Conservation (phyloP, 2,329 filamentous ascomycete genomes). For the Trichocomaceae sp. region DNA sequence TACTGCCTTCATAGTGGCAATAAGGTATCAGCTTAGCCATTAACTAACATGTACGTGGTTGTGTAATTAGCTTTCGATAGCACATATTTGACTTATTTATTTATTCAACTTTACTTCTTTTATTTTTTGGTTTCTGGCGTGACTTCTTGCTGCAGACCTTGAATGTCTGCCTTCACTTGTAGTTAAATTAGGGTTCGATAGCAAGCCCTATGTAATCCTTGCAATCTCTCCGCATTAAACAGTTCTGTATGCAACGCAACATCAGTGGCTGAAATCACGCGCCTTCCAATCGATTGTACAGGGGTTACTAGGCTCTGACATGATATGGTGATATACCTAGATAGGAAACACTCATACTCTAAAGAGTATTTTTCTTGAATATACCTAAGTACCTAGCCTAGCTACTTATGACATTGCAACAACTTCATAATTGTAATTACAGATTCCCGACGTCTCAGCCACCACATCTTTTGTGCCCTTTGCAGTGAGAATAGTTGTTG, state of each 20-base stretch:
- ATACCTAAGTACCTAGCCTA: no score
- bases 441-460: slow-evolving; percentile 3
- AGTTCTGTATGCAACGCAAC: not conserved
- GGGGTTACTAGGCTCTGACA: not conserved
- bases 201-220: not conserved
- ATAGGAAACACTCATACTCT: no score
- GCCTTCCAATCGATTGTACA: not conserved
- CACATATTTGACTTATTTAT: no score
- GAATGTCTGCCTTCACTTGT: no score
- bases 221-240: not conserved
- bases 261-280: not conserved
- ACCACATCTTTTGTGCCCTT: slow-evolving; percentile 12
- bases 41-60: no score
- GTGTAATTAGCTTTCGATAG: no score
- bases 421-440: slow-evolving; percentile 15
- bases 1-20: slow-evolving; percentile 18
- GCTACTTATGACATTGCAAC: slow-evolving; percentile 11
- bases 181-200: not conserved
- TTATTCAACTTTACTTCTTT: no score
- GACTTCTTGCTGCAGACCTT: no score
- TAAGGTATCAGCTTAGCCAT: not conserved
- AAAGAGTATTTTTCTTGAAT: no score
- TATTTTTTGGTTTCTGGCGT: no score
- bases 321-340: no score
- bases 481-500: slow-evolving; percentile 5